A percentile compares a stretch with the other conserved stretches of the same genome.
phyloP scores from a whole-genome alignment of 2,329 filamentous ascomycete genomes.

The Thyridium curvatum region DNA sequence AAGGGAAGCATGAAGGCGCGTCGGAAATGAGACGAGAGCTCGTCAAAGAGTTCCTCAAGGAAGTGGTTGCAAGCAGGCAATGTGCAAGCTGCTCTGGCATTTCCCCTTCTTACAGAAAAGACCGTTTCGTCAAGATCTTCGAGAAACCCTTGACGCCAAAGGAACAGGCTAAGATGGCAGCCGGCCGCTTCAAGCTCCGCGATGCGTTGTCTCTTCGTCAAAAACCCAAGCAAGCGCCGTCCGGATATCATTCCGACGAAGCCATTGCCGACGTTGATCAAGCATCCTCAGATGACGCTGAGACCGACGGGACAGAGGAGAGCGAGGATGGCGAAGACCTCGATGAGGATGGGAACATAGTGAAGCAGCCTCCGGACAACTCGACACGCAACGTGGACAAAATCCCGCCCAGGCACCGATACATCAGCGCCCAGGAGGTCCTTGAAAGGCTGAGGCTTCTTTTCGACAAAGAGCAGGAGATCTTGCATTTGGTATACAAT shows the following conservation, averaged over 20 bases:
- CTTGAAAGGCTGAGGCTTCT: constrained; percentile 70
- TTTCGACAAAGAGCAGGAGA: constrained; percentile 81
- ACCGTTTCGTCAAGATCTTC: constrained; percentile 90
- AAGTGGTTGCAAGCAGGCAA: constrained; percentile 61
- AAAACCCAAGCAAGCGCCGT: constrained; percentile 22
- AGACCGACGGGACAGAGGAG: constrained; percentile 29
- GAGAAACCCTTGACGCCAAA: constrained; percentile 71
- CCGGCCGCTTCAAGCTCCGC: constrained; percentile 56
- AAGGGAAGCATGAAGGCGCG: constrained; percentile 77
- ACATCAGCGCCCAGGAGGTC: constrained; percentile 78
- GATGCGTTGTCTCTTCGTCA: constrained; percentile 60
- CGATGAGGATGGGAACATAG: constrained; percentile 49
- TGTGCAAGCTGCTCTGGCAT: constrained; percentile 65
- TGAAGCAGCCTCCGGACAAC: constrained; percentile 53
- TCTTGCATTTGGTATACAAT: constrained; percentile 80
- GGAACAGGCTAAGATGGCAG: constrained; percentile 70
- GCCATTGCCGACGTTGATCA: constrained; percentile 61
- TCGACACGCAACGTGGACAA: constrained; percentile 19
- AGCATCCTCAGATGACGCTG: constrained; percentile 33
- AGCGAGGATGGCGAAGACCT: constrained; percentile 38
- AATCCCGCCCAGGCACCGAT: constrained; percentile 53
- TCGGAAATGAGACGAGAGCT: constrained; percentile 69
- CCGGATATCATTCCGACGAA: constrained; percentile 54
- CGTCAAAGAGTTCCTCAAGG: constrained; percentile 74
- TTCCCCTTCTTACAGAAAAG: constrained; percentile 80